Evolutionary conservation across 306 rosid species (phyloP), one percentile per base, ranked within the genome.

Genomic region (Prunus mira): DNA sequence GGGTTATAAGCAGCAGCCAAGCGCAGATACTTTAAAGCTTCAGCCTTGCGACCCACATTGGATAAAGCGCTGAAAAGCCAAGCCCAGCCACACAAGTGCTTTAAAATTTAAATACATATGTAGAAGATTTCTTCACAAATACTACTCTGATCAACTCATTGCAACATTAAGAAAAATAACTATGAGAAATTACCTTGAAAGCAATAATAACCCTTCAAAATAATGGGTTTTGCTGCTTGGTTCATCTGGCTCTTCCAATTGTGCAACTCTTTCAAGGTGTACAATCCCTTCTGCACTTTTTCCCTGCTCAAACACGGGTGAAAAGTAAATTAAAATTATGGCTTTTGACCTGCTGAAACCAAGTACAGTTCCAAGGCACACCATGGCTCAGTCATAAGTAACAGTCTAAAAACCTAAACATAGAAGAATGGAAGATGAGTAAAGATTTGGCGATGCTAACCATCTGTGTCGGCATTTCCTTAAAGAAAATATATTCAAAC

Each of bases 261-360:
- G 87, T 73, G 91, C 96, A 60, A 92, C 67, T 81, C 97, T 89
- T 78, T 95, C 92, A 15, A 95, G 85, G 83, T 95, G 97, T 58
- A 22, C 85, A 17, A 85, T 81, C 19, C 96, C 95, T 87, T 95
- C 93, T 7, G 57, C 71, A 28, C 56, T 77, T 86, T 89, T 89
- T 67, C 92, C 97, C 98, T 95, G 88, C 41, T 46, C 85, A 75
- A 15, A 65, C 57, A 74, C 46, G 76, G 45, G 72, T 71, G 70
- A 45, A 45, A 50, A 30, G 27, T 78, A 66, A 71, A 52, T 52
- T 57, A 60, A 61, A 50, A 18, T 73, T 76, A 74, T 47, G 24
- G 62, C 55, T 10, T 64, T 9, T 17, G 12, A 76, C 6, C 67
- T 56, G 24, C 41, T 72, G 52, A 56, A 60, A 51, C 18, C 10